These are phyloP conservation scores for Yamadazyma sp. DNA, from an alignment of 805 yeast species.

Conservation along the genomic window DNA sequence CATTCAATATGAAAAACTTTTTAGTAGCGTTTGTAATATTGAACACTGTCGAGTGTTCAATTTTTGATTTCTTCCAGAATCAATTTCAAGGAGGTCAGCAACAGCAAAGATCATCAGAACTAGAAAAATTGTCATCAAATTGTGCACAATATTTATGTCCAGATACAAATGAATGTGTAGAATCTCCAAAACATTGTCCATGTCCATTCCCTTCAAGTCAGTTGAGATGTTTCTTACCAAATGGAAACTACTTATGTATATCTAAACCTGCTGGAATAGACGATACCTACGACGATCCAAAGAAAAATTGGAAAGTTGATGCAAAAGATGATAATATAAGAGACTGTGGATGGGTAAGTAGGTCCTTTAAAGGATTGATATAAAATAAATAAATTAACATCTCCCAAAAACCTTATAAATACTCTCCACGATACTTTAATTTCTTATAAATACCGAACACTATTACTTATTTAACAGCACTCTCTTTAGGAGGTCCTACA, in stretches of 20 bases:
- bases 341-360: slow-evolving; percentile 82
- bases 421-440: too few relatives aligned
- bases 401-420: not conserved
- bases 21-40: too few relatives aligned
- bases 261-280: slow-evolving; percentile 64
- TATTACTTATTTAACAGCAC: too few relatives aligned
- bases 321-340: slow-evolving; percentile 51
- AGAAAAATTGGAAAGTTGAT: slow-evolving; percentile 47
- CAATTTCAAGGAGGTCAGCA: slow-evolving; percentile 22
- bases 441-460: too few relatives aligned
- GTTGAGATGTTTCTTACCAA: slow-evolving; percentile 74
- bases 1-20: too few relatives aligned
- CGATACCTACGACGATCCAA: slow-evolving; percentile 33
- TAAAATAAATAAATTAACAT: not conserved
- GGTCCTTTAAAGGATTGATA: slow-evolving; percentile 54
- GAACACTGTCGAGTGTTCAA: too few relatives aligned
- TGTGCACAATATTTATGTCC: slow-evolving; percentile 78
- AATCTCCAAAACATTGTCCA: slow-evolving; percentile 69
- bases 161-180: slow-evolving; percentile 78
- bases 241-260: slow-evolving; percentile 70
- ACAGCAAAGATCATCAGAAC: slow-evolving; percentile 36
- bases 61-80: slow-evolving; percentile 34
- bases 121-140: slow-evolving; percentile 32
- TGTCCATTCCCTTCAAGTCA: slow-evolving; percentile 89
- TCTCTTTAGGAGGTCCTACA: too few relatives aligned